Evolutionary conservation across 345 rosid species (phyloP).

Genomic region (Gossypium australe): DNA sequence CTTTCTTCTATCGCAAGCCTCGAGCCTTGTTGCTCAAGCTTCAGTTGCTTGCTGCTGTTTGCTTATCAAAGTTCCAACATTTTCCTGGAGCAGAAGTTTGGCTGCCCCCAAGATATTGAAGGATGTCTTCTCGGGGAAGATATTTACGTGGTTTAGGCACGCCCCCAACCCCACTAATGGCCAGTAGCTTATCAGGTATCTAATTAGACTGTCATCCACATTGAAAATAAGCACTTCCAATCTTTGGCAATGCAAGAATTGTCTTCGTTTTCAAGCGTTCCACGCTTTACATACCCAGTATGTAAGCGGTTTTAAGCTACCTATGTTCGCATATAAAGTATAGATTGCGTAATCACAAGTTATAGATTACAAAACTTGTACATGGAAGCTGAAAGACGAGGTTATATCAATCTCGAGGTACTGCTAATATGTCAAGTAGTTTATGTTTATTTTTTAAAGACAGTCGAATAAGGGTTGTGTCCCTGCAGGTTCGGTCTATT

Average conservation of each 20-base stretch:
- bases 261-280: neutral
- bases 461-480: neutral
- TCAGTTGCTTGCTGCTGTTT: too few relatives aligned
- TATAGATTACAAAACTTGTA: neutral
- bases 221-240: neutral
- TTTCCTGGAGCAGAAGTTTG: slow-evolving; percentile 76
- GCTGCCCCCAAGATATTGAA: slow-evolving; percentile 91
- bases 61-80: too few relatives aligned
- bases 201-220: neutral
- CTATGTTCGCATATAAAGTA: neutral
- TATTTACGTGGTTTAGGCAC: slow-evolving; percentile 74
- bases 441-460: neutral
- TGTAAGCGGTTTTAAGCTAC: neutral
- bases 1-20: too few relatives aligned
- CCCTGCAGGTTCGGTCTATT: neutral
- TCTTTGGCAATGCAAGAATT: neutral
- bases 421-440: neutral
- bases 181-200: neutral
- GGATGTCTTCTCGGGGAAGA: slow-evolving; percentile 88
- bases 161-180: slow-evolving; percentile 73
- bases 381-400: neutral
- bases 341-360: neutral
- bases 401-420: neutral
- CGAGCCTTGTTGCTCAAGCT: too few relatives aligned
- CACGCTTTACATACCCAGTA: neutral